A percentile compares a stretch with the other conserved stretches of the same genome.
Evolutionary conservation across 177 flowering plant genomes (phyloP).

Genomic region (Vitis hybrid): DNA sequence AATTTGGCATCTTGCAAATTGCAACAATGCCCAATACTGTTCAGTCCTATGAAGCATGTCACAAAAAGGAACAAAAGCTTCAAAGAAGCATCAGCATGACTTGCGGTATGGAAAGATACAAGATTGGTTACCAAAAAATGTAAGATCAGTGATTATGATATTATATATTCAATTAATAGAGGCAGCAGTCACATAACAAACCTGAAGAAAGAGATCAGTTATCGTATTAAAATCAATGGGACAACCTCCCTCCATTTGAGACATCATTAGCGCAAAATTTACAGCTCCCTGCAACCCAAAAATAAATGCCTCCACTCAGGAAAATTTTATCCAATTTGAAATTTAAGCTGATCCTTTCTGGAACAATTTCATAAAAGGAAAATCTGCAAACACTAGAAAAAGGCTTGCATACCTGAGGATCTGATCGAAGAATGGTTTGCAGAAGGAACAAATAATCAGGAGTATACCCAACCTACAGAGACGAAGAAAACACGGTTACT

Average conservation of each 20-base stretch:
- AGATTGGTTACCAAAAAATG: not conserved
- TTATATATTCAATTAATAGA: not conserved
- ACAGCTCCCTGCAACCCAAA: conserved; percentile 82
- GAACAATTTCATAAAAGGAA: not conserved
- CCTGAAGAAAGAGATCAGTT: conserved; percentile 99
- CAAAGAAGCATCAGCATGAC: not conserved
- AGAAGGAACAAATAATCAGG: conserved; percentile 96
- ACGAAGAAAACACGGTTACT: not conserved
- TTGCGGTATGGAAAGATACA: not conserved
- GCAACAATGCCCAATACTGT: not conserved
- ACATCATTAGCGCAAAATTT: conserved; percentile 99
- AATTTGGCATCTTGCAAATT: not conserved
- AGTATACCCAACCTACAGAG: conserved; percentile 86
- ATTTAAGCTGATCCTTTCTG: not conserved
- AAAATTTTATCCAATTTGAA: not conserved
- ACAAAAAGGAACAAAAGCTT: not conserved
- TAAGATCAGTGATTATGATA: not conserved
- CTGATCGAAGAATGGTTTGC: conserved; percentile 94
- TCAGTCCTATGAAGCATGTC: not conserved
- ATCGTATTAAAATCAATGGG: conserved; percentile 98
- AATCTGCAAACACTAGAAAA: conserved; percentile 1
- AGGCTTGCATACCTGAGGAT: conserved; percentile 76
- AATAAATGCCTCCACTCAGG: not conserved
- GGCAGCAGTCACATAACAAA: conserved; percentile 15
- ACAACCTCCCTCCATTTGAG: conserved; percentile 99